Base-by-base conservation (phyloP, 2,329 filamentous ascomycete genomes). In the Aspergillus aculeatinus region DNA sequence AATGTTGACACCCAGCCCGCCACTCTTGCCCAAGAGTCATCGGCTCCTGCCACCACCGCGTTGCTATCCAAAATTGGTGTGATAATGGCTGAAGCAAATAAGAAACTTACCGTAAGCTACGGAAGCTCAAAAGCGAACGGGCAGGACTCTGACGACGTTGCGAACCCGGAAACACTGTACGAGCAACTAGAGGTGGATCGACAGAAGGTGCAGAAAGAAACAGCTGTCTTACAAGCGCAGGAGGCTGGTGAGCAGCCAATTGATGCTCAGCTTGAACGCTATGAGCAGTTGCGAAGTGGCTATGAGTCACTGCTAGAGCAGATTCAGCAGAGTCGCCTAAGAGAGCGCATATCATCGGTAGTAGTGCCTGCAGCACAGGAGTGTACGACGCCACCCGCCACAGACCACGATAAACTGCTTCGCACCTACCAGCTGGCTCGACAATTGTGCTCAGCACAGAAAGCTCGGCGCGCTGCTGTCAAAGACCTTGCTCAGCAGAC, bases 11-110 rank as follows among this genome's bases (percentile, higher is more conserved):
- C 62, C 39, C 71, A 73, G 33, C 67, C 71, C 5, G 59, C 70
- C 47, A 66, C 69, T 9, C 68, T 68, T 14, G 67, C 72, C 2
- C 73, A 86, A 68, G 66, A 71, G 16, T 57, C 67, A 11, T 57
- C 67, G 7, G 67, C 90, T 82, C 21, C 87, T 83, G 89, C 88
- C 1, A 89, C 89, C 27, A 88, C 86, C 61, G 86, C 86, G 3
- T 83, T 92, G 10, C 86, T 90, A 59, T 83, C 85, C 14, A 89
- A 86, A 65, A 89, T 92, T 66, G 85, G 86, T 4, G 84, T 87
- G 3, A 80, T 90, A 5, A 85, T 92, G 61, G 79, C 89, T 6
- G 87, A 91, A 60, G 91, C 90, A 65, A 87, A 91, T 63, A 85
- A 87, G 67, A 87, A 89, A 63, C 80, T 93, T 11, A 86, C 89